phyloP scores from a whole-genome alignment of 352 stramenopile genomes.

The Salisapilia sapeloensis region DNA sequence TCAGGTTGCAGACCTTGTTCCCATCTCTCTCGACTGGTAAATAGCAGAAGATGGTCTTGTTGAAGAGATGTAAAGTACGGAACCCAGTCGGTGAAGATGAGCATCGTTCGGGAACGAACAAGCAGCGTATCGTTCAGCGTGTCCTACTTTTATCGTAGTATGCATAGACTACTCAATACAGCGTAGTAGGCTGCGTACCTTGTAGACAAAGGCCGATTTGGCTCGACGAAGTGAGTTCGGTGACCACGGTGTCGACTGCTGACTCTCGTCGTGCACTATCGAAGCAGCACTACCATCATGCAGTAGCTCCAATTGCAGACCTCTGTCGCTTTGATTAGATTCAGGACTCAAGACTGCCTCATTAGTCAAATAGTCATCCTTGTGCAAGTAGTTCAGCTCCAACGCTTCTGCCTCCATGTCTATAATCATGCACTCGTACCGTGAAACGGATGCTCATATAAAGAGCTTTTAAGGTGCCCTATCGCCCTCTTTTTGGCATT shows the following conservation, averaged over 20 bases:
- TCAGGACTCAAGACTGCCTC: too few relatives aligned
- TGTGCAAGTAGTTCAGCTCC: too few relatives aligned
- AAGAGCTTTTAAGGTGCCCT: too few relatives aligned
- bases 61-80: slow-evolving; percentile 74
- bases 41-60: slow-evolving; percentile 62
- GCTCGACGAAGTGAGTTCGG: slow-evolving; percentile 69
- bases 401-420: too few relatives aligned
- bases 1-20: slow-evolving; percentile 67
- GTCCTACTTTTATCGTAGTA: slow-evolving; percentile 23
- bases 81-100: slow-evolving; percentile 69
- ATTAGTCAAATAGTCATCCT: too few relatives aligned
- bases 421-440: too few relatives aligned
- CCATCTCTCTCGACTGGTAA: slow-evolving; percentile 63
- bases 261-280: slow-evolving; percentile 39
- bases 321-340: too few relatives aligned
- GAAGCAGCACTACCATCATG: slow-evolving; percentile 73
- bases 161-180: not conserved
- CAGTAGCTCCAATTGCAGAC: slow-evolving; percentile 12
- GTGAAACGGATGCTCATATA: too few relatives aligned
- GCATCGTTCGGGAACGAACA: slow-evolving; percentile 65
- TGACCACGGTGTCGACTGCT: slow-evolving; percentile 50
- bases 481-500: too few relatives aligned
- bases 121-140: slow-evolving; percentile 73
- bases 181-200: too few relatives aligned
- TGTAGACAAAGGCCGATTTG: slow-evolving; percentile 79